These are phyloP conservation scores for Fonsecaea erecta DNA, from an alignment of 2,329 filamentous ascomycete genomes.

Conservation along the genomic window DNA sequence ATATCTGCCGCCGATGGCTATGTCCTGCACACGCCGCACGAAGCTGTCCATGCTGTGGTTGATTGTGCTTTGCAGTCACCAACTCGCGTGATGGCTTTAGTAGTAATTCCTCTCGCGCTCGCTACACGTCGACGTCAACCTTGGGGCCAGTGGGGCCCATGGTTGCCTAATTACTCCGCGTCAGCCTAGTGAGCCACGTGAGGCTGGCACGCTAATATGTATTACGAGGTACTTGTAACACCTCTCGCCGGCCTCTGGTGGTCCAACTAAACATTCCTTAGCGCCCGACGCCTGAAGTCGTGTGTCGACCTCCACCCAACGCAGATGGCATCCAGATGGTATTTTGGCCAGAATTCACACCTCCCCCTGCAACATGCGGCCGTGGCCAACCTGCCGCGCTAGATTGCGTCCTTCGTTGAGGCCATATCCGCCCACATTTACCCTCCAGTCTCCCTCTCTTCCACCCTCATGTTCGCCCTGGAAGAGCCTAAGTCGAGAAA, in stretches of 20 bases:
- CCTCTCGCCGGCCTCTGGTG: no score
- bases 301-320: slow-evolving; percentile 9
- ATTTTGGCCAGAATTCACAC: no score
- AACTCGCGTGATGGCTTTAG: no score
- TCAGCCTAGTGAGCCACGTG: no score
- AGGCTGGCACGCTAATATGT: no score
- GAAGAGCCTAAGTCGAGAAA: slow-evolving; percentile 26
- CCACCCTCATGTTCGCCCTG: slow-evolving; percentile 26
- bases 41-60: slow-evolving; percentile 22
- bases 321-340: no score
- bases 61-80: no score
- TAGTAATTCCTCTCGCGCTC: not conserved
- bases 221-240: no score
- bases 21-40: slow-evolving; percentile 19
- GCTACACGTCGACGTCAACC: slow-evolving; percentile 10
- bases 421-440: slow-evolving; percentile 1
- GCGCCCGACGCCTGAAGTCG: slow-evolving; percentile 17
- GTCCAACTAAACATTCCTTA: slow-evolving; percentile 16
- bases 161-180: not conserved
- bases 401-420: slow-evolving; percentile 11
- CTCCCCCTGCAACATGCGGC: slow-evolving; percentile 18
- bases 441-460: slow-evolving; percentile 32
- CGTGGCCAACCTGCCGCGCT: slow-evolving; percentile 1
- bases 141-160: not conserved
- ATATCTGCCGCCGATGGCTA: slow-evolving; percentile 23